These are phyloP conservation scores for Penicillium argentinense DNA, from an alignment of 495 filamentous ascomycete species.

Conservation along the genomic window DNA sequence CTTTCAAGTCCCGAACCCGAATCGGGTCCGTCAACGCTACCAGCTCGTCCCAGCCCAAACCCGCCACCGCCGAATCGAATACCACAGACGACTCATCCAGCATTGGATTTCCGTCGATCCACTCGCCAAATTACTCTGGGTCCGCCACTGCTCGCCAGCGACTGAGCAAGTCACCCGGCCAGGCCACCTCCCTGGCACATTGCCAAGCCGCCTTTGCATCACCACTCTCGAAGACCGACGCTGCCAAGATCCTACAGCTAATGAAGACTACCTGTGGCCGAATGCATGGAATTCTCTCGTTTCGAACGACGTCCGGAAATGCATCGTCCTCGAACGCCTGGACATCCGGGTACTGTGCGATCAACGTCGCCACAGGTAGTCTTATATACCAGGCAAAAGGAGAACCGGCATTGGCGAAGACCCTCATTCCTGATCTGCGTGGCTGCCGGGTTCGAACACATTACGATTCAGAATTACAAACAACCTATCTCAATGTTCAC, in stretches of 20 bases:
- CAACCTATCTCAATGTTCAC: conserved; percentile 77
- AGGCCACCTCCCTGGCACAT: conserved; percentile 26
- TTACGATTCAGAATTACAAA: conserved; percentile 60
- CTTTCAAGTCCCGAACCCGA: conserved; percentile 40
- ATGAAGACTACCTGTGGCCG: conserved; percentile 60
- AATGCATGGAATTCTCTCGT: conserved; percentile 56
- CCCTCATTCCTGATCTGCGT: conserved; percentile 75
- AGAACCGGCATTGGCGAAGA: conserved; percentile 56
- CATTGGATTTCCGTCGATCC: conserved; percentile 54
- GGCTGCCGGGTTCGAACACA: conserved; percentile 79
- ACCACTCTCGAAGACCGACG: conserved; percentile 47
- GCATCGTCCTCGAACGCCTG: conserved; percentile 51
- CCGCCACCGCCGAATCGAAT: conserved; percentile 21
- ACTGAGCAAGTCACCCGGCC: conserved; percentile 42
- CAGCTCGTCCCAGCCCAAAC: conserved; percentile 33
- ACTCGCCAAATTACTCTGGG: conserved; percentile 39
- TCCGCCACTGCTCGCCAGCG: conserved; percentile 40
- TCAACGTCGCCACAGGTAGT: conserved; percentile 56
- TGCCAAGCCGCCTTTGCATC: conserved; percentile 55
- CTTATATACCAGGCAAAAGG: conserved; percentile 58
- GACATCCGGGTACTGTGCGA: conserved; percentile 58
- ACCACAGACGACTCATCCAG: conserved; percentile 30
- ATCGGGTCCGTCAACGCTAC: conserved; percentile 46
- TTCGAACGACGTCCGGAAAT: conserved; percentile 53
- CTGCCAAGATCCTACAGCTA: conserved; percentile 51